A percentile compares a stretch with the other conserved stretches of the same genome.
phyloP scores from a whole-genome alignment of 352 stramenopile species.

The Pilasporangium apinafurcum region DNA sequence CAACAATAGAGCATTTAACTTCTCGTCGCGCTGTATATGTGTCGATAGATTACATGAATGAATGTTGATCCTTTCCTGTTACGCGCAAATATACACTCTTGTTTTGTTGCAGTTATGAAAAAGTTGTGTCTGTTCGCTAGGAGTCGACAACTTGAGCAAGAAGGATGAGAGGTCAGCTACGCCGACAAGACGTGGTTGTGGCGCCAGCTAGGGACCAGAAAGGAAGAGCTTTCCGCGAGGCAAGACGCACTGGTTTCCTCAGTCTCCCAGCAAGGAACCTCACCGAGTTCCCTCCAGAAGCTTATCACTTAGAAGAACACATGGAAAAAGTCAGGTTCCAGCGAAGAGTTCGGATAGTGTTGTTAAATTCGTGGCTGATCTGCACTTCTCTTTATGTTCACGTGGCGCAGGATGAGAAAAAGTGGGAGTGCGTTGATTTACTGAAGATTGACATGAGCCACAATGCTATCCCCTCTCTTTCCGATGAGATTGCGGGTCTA shows the following conservation, averaged over 20 bases:
- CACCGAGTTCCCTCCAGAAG: conserved; percentile 55
- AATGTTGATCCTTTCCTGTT: too few relatives aligned
- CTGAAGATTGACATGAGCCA: conserved; percentile 79
- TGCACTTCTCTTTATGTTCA: not conserved
- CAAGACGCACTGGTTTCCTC: conserved; percentile 50
- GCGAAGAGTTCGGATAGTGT: not conserved
- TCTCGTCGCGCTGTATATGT: too few relatives aligned
- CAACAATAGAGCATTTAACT: too few relatives aligned
- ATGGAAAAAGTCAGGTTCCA: conserved; percentile 45
- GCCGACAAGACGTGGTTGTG: conserved; percentile 44
- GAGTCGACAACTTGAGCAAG: too few relatives aligned
- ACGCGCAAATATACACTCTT: too few relatives aligned
- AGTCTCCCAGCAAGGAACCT: conserved; percentile 51
- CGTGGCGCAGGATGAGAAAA: conserved; percentile 60
- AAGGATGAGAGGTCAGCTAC: too few relatives aligned
- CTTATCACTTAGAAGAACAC: conserved; percentile 70
- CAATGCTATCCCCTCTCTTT: conserved; percentile 54
- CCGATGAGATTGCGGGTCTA: conserved; percentile 44
- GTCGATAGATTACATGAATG: too few relatives aligned
- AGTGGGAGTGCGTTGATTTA: conserved; percentile 80
- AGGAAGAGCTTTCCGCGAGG: conserved; percentile 51
- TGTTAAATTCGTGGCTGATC: too few relatives aligned
- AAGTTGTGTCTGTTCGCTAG: too few relatives aligned
- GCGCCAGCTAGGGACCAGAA: conserved; percentile 49
- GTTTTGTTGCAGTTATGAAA: too few relatives aligned